Evolutionary conservation across 2,329 filamentous ascomycete genomes (phyloP), one percentile per base, ranked within the genome.

Genomic region (Cercospora beticola): DNA sequence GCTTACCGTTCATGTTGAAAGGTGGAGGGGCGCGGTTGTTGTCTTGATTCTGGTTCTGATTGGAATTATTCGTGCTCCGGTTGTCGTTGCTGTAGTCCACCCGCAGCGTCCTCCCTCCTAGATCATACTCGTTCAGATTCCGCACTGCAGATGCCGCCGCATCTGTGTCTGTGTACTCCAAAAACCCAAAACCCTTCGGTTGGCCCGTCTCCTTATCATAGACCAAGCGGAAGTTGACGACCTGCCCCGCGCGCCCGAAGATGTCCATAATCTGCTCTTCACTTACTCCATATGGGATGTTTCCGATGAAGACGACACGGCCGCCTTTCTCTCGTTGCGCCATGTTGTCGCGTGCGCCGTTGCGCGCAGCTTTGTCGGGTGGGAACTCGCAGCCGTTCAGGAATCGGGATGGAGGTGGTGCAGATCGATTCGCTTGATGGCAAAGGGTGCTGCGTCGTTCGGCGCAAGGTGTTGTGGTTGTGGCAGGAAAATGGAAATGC

Each of bases 31-130:
- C 74, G 26, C 74, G 71, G 43, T 68, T 71, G 40, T 33, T 65
- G 30, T 69, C 63, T 18, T 66, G 68, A 12, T 69, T 69, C 62
- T 73, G 67, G 57, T 66, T 70, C 2, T 65, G 56, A 31, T 64
- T 62, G 56, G 63, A 65, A 23, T 72, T 70, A 58, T 68, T 72
- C 56, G 73, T 74, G 66, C 91, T 90, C 74, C 90, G 90, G 72
- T 93, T 92, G 79, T 97, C 94, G 80, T 97, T 97, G 68, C 92
- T 95, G 81, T 96, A 99, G 81, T 98, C 95, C 66, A 99, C 95
- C 69, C 94, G 89, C 71, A 99, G 86, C 80, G 97, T 97, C 76
- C 95, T 89, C 65, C 93, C 93, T 90, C 97, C 96, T 78, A 97
- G 89, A 79, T 98, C 94, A 82, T 93, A 90, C 80, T 97, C 93